Evolutionary conservation across 192 early-diverging fungal species (phyloP), one percentile per base, ranked within the genome.

Genomic region (Gaertneriomyces semiglobifer): DNA sequence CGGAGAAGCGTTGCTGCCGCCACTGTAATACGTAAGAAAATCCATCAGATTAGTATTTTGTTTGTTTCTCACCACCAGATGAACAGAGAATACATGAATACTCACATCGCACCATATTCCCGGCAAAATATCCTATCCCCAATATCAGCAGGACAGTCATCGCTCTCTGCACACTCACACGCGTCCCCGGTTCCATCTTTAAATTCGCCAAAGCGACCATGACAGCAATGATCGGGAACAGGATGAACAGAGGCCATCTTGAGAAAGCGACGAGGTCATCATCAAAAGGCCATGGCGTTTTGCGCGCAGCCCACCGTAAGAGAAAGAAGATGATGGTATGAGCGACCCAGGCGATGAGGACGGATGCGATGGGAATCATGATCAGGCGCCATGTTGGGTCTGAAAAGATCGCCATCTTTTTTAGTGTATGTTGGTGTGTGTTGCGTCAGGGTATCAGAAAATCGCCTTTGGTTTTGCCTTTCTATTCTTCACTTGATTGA

Each of bases 281-380:
- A 46, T 70, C 68, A 38, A 70, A 70, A 2, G 68, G 60, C 68
- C 68, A 70, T 11, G 59, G 59, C 12, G 68, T 70, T 19, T 70
- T 50, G 10, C 48, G 60, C 11, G 68, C 68, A 1, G 53, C 61
- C 66, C 57, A 59, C 18, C 42, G n/a, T 47, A 50, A 38, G 12
- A 44, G 11, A 42, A 55, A 16, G 53, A 62, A 63, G 18, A 63
- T 40, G 53, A 62, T 43, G 43, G 46, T 54, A 44, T 70, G 61
- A 14, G 60, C 39, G 51, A 70, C 54, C 68, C 68, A 70, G 8
- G 68, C 41, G 33, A 44, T 45, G n/a, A 62, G 52, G 40, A 63
- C 68, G 2, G 68, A 59, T 5, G 52, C 60, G 10, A 70, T 9
- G 18, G 68, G 68, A 46, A 70, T 70, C 1, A 62, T 11, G 7